Evolutionary conservation across 177 flowering plant genomes (phyloP).

Genomic region (Vitis hybrid): DNA sequence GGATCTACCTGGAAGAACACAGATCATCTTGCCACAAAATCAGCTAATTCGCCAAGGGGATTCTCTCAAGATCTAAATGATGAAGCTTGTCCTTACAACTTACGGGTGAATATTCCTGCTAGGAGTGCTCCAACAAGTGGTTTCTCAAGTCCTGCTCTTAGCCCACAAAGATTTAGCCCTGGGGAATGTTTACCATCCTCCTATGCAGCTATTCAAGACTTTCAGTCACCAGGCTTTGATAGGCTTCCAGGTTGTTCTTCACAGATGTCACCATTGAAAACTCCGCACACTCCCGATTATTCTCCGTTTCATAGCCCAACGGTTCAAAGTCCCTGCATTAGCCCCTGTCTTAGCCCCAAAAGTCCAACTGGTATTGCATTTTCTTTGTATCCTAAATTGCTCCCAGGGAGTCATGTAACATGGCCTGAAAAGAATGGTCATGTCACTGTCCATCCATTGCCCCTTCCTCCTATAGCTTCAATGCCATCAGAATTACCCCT

Average conservation of each 20-base stretch:
- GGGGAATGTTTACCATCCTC: slow-evolving; percentile 32
- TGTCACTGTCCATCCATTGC: slow-evolving; percentile 59
- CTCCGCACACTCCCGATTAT: slow-evolving; percentile 30
- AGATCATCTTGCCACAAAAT: slow-evolving; percentile 1
- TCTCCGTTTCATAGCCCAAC: slow-evolving; percentile 53
- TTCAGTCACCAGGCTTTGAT: slow-evolving; percentile 23
- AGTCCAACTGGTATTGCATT: slow-evolving; percentile 30
- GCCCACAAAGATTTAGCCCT: slow-evolving; percentile 52
- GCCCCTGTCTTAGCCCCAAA: slow-evolving; percentile 19
- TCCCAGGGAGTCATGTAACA: slow-evolving; percentile 21
- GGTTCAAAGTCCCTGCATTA: slow-evolving; percentile 22
- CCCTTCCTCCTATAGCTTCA: slow-evolving; percentile 66
- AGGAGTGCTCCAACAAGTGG: slow-evolving; percentile 47
- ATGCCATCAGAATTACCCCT: slow-evolving; percentile 24
- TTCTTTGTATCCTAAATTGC: slow-evolving; percentile 30
- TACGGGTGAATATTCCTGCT: slow-evolving; percentile 19
- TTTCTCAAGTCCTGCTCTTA: slow-evolving; percentile 42
- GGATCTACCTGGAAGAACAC: slow-evolving; percentile 15
- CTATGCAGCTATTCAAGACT: slow-evolving; percentile 20
- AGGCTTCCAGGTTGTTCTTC: slow-evolving; percentile 19
- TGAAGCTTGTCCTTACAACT: slow-evolving; percentile 14
- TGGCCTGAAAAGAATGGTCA: slow-evolving; percentile 40
- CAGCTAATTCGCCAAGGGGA: slow-evolving; percentile 7
- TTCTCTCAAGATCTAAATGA: slow-evolving; percentile 12
- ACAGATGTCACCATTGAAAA: slow-evolving; percentile 26